Evolutionary conservation across 2,329 filamentous ascomycete genomes (phyloP).

Genomic region (Fusarium algeriense): DNA sequence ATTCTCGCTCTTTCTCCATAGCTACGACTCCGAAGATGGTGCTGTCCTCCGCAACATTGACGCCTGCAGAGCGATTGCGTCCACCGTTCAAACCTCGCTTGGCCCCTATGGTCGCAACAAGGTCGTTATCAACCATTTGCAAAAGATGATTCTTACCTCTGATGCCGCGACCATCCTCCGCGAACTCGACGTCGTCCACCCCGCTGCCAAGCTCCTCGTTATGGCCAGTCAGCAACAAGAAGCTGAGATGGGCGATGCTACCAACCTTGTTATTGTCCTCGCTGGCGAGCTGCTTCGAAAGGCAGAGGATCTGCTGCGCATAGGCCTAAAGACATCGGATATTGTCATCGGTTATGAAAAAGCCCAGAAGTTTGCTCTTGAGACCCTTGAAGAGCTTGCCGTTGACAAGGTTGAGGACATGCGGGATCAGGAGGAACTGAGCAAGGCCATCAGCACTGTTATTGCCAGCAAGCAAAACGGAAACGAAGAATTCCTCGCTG

Average conservation of each 20-base stretch:
- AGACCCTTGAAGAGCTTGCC: constrained; percentile 86
- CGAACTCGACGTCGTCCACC: constrained; percentile 98
- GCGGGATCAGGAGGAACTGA: constrained; percentile 82
- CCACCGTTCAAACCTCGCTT: constrained; percentile 95
- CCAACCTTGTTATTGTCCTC: constrained; percentile 95
- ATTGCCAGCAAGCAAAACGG: constrained; percentile 97
- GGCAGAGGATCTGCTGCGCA: constrained; percentile 93
- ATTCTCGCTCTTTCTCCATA: constrained; percentile 54
- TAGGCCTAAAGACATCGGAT: constrained; percentile 99
- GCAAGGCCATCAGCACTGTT: constrained; percentile 95
- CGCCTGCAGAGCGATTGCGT: constrained; percentile 94
- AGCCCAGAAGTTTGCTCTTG: constrained; percentile 88
- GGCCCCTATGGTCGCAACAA: constrained; percentile 99
- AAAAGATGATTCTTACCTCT: constrained; percentile 99
- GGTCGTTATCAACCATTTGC: constrained; percentile 99
- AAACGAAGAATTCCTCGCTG: constrained; percentile 87
- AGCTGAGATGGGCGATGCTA: constrained; percentile 98
- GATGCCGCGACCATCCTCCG: constrained; percentile 97
- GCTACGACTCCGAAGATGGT: constrained; percentile 99
- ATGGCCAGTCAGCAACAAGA: constrained; percentile 99
- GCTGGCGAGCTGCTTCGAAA: constrained; percentile 96
- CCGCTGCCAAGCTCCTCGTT: constrained; percentile 95
- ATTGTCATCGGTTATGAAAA: constrained; percentile 96
- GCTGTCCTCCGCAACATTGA: constrained; percentile 99
- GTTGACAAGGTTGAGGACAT: constrained; percentile 93